Evolutionary conservation across 495 filamentous ascomycete genomes (phyloP).

Genomic region (Aspergillus sclerotioniger): DNA sequence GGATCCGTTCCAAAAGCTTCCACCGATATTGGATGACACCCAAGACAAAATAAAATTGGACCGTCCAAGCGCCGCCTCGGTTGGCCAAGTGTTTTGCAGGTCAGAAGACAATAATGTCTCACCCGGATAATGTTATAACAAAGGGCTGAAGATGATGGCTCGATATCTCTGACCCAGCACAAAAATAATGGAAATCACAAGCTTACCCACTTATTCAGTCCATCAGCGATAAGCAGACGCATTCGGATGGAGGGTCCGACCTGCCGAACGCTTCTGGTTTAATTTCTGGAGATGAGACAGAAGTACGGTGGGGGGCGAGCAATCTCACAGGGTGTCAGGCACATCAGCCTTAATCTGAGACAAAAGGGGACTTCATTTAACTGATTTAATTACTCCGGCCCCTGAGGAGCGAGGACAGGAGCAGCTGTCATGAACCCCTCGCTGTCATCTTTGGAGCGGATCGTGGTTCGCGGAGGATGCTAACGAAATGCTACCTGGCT

Average conservation of each 20-base stretch:
- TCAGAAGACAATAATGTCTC: conserved; percentile 6
- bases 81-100: background rate
- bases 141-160: no score
- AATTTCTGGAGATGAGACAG: background rate
- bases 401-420: background rate
- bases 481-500: no score
- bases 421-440: background rate
- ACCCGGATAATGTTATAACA: conserved; percentile 1
- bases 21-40: background rate
- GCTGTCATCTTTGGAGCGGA: background rate
- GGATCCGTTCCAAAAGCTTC: background rate
- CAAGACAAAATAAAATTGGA: background rate
- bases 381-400: background rate
- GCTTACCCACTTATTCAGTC: background rate
- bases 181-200: background rate
- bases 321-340: background rate
- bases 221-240: background rate
- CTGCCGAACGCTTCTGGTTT: background rate
- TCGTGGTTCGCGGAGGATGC: background rate
- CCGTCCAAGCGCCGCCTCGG: conserved; percentile 1
- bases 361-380: background rate
- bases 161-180: no score
- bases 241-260: background rate
- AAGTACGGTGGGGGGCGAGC: background rate
- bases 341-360: conserved; percentile 5